Conservation (phyloP, 2,329 filamentous ascomycete genomes). For the Camptophora hylomeconis region DNA sequence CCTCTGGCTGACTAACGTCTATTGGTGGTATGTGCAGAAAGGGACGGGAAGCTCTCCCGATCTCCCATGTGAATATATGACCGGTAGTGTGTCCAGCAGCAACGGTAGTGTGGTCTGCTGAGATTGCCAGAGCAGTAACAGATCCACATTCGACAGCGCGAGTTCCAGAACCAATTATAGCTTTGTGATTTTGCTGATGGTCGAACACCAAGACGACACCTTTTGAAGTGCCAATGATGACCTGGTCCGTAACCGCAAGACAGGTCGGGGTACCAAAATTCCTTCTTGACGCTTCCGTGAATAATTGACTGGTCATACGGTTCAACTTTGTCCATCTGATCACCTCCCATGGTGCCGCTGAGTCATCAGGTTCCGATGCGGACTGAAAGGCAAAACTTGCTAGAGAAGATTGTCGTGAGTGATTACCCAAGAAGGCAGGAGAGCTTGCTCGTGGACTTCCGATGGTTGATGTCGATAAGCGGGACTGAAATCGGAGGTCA, state of each 20-base stretch:
- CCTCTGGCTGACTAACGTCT: conserved; percentile 49
- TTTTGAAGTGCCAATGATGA: conserved; percentile 85
- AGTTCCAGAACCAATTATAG: conserved; percentile 84
- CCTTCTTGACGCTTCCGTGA: conserved; percentile 81
- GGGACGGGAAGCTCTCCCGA: conserved; percentile 64
- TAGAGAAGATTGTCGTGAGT: conserved; percentile 70
- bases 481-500: conserved; percentile 84
- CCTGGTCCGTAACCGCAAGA: conserved; percentile 72
- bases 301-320: conserved; percentile 78
- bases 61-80: conserved; percentile 95
- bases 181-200: conserved; percentile 88
- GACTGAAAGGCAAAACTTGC: conserved; percentile 53
- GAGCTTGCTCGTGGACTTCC: conserved; percentile 57
- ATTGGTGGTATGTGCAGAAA: conserved; percentile 79
- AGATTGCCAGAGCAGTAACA: conserved; percentile 76
- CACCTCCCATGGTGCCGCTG: conserved; percentile 85
- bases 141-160: conserved; percentile 88
- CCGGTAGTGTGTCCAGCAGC: conserved; percentile 83
- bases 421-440: conserved; percentile 60
- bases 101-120: conserved; percentile 84
- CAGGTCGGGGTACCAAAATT: conserved; percentile 90
- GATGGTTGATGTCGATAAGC: conserved; percentile 53
- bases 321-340: conserved; percentile 89
- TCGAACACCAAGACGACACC: conserved; percentile 93
- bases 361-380: conserved; percentile 50